phyloP scores from a whole-genome alignment of 306 rosid genomes.

The Quercus berberidifolia region DNA sequence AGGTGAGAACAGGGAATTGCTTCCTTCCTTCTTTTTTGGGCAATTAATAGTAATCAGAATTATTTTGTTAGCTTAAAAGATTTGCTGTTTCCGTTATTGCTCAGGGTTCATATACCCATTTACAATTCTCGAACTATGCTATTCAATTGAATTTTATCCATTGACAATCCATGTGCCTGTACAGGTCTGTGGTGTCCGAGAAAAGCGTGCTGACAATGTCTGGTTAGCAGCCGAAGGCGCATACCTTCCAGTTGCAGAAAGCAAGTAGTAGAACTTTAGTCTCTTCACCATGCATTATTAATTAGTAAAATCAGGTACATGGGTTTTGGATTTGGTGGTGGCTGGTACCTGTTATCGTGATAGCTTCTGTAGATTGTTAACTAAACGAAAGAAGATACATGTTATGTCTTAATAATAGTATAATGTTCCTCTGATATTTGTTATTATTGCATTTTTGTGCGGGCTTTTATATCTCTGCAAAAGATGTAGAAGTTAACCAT shows the following conservation, averaged over 20 bases:
- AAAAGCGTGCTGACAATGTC: constrained; percentile 83
- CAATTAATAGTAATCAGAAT: neutral
- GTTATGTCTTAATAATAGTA: constrained; percentile 18
- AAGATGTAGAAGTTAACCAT: neutral
- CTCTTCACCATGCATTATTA: neutral
- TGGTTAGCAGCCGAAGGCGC: constrained; percentile 99
- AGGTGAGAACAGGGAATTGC: constrained; percentile 57
- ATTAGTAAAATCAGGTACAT: constrained; percentile 26
- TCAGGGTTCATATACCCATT: neutral
- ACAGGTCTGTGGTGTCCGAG: constrained; percentile 86
- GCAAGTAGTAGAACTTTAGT: constrained; percentile 60
- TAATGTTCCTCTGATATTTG: constrained; percentile 14
- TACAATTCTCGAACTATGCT: neutral
- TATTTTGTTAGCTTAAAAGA: too few relatives aligned
- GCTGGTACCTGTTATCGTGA: constrained; percentile 22
- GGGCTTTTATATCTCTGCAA: neutral
- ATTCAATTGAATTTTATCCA: neutral
- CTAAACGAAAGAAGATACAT: constrained; percentile 15
- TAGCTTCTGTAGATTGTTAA: constrained; percentile 13
- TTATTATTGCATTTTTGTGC: constrained; percentile 10
- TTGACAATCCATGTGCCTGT: constrained; percentile 1
- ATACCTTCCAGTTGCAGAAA: constrained; percentile 72
- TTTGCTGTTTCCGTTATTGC: neutral
- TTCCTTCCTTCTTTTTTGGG: neutral
- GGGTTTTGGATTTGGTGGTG: constrained; percentile 27